Percentiles rank a stretch among this genome's conserved stretches.
Evolutionary conservation across 2,329 filamentous ascomycete species (phyloP).

Genomic region (Chaetomium globosum): DNA sequence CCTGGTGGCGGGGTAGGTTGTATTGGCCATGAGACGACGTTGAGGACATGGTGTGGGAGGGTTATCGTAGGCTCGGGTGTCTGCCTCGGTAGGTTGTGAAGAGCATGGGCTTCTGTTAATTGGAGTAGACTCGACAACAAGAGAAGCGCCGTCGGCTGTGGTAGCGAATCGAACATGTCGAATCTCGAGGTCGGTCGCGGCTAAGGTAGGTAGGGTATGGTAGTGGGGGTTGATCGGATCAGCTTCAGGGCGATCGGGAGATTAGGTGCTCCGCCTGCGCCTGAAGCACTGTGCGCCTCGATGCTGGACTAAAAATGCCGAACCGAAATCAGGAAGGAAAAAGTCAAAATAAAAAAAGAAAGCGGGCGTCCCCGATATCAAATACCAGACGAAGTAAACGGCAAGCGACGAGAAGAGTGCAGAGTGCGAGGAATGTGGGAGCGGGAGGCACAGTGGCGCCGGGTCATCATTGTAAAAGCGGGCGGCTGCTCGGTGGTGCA

Average conservation of each 20-base stretch:
- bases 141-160: slow-evolving; percentile 40
- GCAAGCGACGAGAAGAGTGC: slow-evolving; percentile 7
- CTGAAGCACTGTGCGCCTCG: slow-evolving; percentile 8
- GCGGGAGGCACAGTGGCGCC: slow-evolving; percentile 30
- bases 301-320: slow-evolving; percentile 11
- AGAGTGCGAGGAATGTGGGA: slow-evolving; percentile 7
- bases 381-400: slow-evolving; percentile 4
- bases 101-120: slow-evolving; percentile 35
- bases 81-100: slow-evolving; percentile 33
- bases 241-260: neutral
- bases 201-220: neutral
- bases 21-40: slow-evolving; percentile 42
- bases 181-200: slow-evolving; percentile 31
- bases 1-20: slow-evolving; percentile 48
- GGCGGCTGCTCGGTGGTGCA: slow-evolving; percentile 14
- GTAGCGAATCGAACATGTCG: slow-evolving; percentile 40
- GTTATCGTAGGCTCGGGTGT: slow-evolving; percentile 38
- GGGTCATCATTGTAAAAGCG: slow-evolving; percentile 20
- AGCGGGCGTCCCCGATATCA: neutral
- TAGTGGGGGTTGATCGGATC: slow-evolving; percentile 1
- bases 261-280: neutral
- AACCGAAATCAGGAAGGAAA: slow-evolving; percentile 17
- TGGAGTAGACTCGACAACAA: slow-evolving; percentile 38
- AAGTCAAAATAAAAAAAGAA: neutral
- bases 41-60: slow-evolving; percentile 39